Conservation (phyloP, 495 filamentous ascomycete genomes). For the Talaromyces borbonicus region DNA sequence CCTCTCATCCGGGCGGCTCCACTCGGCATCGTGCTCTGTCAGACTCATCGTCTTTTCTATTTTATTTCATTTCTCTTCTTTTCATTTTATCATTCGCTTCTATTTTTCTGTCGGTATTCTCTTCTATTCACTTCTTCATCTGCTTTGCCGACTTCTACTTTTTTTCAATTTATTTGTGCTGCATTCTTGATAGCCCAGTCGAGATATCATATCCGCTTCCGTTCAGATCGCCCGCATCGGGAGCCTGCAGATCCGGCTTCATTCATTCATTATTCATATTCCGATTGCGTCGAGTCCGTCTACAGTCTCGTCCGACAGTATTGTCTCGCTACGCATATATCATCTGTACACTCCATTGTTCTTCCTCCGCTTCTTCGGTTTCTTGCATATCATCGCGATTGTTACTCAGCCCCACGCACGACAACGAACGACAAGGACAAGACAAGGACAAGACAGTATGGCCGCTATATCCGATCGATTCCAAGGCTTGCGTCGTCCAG, state of each 20-base stretch:
- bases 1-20: too few relatives aligned
- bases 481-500: conserved; percentile 7
- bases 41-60: conserved; percentile 5
- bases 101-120: not conserved
- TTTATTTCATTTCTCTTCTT: conserved; percentile 5
- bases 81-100: conserved; percentile 7
- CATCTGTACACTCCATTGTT: too few relatives aligned
- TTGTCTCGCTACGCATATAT: not conserved
- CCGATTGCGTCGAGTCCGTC: conserved; percentile 28
- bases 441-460: not conserved
- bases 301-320: conserved; percentile 20
- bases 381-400: not conserved
- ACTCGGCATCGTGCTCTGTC: not conserved
- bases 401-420: not conserved
- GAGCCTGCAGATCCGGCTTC: conserved; percentile 4
- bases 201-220: not conserved
- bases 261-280: conserved; percentile 6
- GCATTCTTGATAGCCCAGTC: too few relatives aligned
- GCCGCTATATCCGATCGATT: conserved; percentile 5
- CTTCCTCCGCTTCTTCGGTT: too few relatives aligned
- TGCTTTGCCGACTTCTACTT: too few relatives aligned
- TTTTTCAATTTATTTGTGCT: too few relatives aligned
- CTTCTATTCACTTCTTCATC: too few relatives aligned
- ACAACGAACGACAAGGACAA: not conserved
- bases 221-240: conserved; percentile 5